These are phyloP conservation scores for Solanum verrucosum DNA, from an alignment of 257 asterid genomes.

Conservation along the genomic window DNA sequence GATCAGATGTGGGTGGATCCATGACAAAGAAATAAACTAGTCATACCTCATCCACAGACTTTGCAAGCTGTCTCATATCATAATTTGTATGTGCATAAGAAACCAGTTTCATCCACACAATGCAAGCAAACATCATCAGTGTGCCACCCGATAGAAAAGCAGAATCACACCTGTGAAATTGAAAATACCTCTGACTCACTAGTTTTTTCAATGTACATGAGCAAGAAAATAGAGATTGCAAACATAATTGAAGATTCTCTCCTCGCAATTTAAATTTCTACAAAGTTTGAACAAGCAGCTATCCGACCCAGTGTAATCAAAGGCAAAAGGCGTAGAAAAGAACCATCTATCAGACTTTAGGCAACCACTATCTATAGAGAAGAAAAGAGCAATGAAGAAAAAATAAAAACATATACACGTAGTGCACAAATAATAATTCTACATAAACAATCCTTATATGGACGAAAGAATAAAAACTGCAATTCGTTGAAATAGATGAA, in stretches of 20 bases:
- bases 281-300: background rate
- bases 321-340: background rate
- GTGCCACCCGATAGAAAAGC: conserved; percentile 83
- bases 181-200: background rate
- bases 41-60: conserved; percentile 72
- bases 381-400: background rate
- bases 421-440: background rate
- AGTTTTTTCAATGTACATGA: background rate
- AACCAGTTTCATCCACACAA: conserved; percentile 89
- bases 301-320: background rate
- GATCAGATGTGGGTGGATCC: background rate
- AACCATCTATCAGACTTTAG: background rate
- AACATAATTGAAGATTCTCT: background rate
- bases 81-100: conserved; percentile 92
- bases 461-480: background rate
- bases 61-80: conserved; percentile 70
- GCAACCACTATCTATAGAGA: background rate
- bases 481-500: background rate
- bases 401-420: background rate
- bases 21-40: background rate
- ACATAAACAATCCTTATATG: background rate
- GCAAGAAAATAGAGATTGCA: background rate
- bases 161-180: conserved; percentile 77
- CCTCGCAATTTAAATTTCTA: background rate
- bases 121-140: conserved; percentile 69